Conservation (phyloP, 1,284 basidiomycete genomes). For the Wallemia hederae region DNA sequence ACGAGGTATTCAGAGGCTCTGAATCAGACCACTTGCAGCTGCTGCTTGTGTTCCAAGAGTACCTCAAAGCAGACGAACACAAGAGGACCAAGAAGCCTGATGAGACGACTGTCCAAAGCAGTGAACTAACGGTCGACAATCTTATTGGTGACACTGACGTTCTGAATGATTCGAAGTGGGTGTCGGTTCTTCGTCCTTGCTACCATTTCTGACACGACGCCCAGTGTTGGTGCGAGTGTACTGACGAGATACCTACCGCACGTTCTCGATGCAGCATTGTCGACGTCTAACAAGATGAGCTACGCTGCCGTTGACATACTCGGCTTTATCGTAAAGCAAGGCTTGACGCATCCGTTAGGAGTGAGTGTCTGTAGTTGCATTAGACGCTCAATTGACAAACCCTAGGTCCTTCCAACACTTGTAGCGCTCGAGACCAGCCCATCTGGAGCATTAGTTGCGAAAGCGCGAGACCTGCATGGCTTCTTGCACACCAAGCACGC, state of each 20-base stretch:
- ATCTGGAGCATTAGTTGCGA: conserved; percentile 28
- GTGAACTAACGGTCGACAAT: conserved; percentile 35
- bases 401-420: conserved; percentile 63
- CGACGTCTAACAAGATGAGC: conserved; percentile 39
- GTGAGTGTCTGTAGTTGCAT: conserved; percentile 17
- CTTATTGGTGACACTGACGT: conserved; percentile 77
- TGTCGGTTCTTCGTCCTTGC: conserved; percentile 1
- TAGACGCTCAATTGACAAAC: conserved; percentile 1
- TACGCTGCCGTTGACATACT: conserved; percentile 65
- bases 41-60: conserved; percentile 67
- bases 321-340: conserved; percentile 73
- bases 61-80: conserved; percentile 27
- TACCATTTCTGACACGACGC: neutral
- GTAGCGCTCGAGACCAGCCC: conserved; percentile 72
- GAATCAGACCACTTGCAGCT: conserved; percentile 16
- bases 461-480: conserved; percentile 52
- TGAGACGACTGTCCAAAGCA: conserved; percentile 11
- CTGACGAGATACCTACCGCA: conserved; percentile 43
- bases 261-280: conserved; percentile 52
- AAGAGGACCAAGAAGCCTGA: conserved; percentile 16
- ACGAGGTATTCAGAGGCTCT: conserved; percentile 33
- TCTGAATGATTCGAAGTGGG: conserved; percentile 79
- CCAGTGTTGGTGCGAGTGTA: neutral
- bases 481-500: conserved; percentile 66
- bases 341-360: conserved; percentile 74